A percentile compares a stretch with the other conserved stretches of the same genome.
phyloP scores from a whole-genome alignment of 345 rosid species.

The Microcos paniculata region DNA sequence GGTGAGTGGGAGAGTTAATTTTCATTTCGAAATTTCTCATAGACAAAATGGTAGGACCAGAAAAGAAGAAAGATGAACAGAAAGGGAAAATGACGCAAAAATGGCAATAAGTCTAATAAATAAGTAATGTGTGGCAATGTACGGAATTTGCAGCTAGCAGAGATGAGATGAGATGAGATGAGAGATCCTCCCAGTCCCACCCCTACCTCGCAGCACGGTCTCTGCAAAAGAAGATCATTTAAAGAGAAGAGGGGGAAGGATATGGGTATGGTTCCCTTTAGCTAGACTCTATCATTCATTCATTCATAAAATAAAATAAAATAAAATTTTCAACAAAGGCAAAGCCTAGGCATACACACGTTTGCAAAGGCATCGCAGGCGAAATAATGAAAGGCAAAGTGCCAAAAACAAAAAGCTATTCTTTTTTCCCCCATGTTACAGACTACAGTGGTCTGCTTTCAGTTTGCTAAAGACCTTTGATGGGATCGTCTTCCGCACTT shows the following conservation, averaged over 20 bases:
- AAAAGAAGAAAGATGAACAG: not conserved
- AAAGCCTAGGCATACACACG: not conserved
- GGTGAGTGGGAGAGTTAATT: not conserved
- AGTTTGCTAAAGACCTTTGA: conserved; percentile 8
- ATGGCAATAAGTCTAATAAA: not conserved
- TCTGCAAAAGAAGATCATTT: not conserved
- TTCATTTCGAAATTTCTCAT: not conserved
- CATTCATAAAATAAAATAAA: too few relatives aligned
- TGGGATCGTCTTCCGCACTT: conserved; percentile 6
- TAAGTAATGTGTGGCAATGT: not conserved
- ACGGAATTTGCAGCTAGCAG: not conserved
- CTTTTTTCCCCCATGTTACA: too few relatives aligned
- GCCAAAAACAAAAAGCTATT: not conserved
- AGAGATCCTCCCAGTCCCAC: not conserved
- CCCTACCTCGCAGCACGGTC: not conserved
- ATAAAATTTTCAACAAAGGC: not conserved
- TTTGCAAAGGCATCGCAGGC: not conserved
- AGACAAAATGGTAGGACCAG: not conserved
- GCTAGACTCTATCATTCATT: not conserved
- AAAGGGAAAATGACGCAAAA: not conserved
- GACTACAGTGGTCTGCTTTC: not conserved
- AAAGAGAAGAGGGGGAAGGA: not conserved
- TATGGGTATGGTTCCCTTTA: not conserved
- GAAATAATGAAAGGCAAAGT: not conserved
- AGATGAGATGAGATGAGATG: too few relatives aligned